Evolutionary conservation across 345 rosid species (phyloP).

Genomic region (Hypericum perforatum): DNA sequence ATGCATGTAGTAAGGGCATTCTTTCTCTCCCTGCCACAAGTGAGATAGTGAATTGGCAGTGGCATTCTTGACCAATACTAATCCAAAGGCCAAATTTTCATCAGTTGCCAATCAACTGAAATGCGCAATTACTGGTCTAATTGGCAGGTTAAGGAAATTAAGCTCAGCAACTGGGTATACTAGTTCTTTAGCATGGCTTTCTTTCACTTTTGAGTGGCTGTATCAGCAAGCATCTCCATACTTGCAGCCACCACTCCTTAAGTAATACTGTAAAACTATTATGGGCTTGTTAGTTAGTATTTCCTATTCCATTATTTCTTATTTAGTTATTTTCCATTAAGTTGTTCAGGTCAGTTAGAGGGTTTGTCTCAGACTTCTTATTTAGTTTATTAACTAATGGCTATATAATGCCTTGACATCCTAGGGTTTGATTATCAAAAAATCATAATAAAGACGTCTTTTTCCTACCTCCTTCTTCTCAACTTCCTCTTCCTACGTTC

Average conservation of each 20-base stretch:
- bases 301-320: no score
- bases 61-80: background rate
- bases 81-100: background rate
- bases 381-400: no score
- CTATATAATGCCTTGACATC: no score
- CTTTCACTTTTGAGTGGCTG: constrained; percentile 50
- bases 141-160: constrained; percentile 84
- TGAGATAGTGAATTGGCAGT: background rate
- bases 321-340: no score
- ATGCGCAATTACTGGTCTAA: constrained; percentile 45
- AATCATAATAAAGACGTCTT: no score
- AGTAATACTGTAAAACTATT: no score
- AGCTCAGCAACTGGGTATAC: constrained; percentile 37
- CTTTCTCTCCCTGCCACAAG: constrained; percentile 56
- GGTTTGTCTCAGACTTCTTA: no score
- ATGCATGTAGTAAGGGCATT: constrained; percentile 89
- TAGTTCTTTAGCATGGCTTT: constrained; percentile 3
- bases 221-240: constrained; percentile 76
- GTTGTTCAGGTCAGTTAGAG: no score
- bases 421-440: no score
- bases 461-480: no score
- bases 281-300: no score
- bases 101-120: background rate
- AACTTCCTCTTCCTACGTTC: no score
- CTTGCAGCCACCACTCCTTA: constrained; percentile 91